Percentiles rank a stretch among this genome's conserved stretches.
Conservation (phyloP, 164 flowering plant genomes). For the Chimonanthus praecox region DNA sequence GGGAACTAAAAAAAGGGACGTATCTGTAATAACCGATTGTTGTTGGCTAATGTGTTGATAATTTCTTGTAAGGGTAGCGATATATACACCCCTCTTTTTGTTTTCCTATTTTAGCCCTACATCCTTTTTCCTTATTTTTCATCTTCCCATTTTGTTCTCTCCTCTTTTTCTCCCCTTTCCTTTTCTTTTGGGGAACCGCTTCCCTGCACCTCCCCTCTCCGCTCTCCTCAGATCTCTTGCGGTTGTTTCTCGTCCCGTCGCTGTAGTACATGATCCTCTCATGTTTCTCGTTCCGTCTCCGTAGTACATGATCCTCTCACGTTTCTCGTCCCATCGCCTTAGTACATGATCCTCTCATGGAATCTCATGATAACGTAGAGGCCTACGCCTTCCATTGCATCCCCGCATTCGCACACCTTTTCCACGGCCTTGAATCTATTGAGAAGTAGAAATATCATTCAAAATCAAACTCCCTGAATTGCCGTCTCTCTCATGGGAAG, state of each 20-base stretch:
- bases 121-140: too few species aligned
- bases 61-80: too few species aligned
- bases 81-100: too few species aligned
- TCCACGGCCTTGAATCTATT: slow-evolving; percentile 13
- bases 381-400: slow-evolving; percentile 41
- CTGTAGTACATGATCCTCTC: too few species aligned
- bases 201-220: slow-evolving; percentile 38
- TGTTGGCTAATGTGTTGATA: too few species aligned
- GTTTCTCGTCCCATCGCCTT: slow-evolving; percentile 29
- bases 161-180: too few species aligned
- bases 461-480: not conserved
- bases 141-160: too few species aligned
- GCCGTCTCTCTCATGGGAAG: slow-evolving; percentile 29
- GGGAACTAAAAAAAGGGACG: too few species aligned
- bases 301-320: too few species aligned
- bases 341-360: slow-evolving; percentile 59
- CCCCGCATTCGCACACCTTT: slow-evolving; percentile 37
- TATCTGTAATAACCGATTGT: too few species aligned
- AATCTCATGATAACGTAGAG: slow-evolving; percentile 42
- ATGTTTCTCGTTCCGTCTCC: too few species aligned
- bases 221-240: slow-evolving; percentile 35
- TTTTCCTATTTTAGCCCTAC: too few species aligned
- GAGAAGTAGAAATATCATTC: not conserved
- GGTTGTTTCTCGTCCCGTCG: not conserved
- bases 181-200: slow-evolving; percentile 9